A percentile compares a stretch with the other conserved stretches of the same genome.
Conservation (phyloP, 805 yeast species). For the Wickerhamomyces mucosus region DNA sequence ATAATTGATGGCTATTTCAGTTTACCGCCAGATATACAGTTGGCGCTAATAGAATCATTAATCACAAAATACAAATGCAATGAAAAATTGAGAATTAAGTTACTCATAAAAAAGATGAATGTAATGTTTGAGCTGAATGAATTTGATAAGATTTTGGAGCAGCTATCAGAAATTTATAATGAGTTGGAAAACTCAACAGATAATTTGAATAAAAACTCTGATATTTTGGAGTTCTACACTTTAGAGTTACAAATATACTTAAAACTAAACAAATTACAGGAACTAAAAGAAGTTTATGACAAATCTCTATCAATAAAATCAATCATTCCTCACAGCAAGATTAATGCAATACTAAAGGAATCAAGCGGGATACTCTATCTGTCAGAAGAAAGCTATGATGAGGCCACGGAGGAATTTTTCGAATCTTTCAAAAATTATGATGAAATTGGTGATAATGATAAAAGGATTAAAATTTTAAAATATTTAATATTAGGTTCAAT, state of each 20-base stretch:
- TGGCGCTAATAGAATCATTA: slow-evolving; percentile 22
- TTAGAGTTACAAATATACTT: slow-evolving; percentile 50
- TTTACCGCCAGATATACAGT: slow-evolving; percentile 12
- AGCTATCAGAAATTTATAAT: slow-evolving; percentile 29
- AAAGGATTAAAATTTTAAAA: slow-evolving; percentile 47
- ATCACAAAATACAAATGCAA: slow-evolving; percentile 18
- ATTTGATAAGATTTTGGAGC: slow-evolving; percentile 24
- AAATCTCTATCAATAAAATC: slow-evolving; percentile 39
- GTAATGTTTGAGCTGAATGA: slow-evolving; percentile 21
- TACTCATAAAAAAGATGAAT: slow-evolving; percentile 36
- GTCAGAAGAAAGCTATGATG: slow-evolving; percentile 46
- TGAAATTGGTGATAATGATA: slow-evolving; percentile 53
- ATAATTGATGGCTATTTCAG: slow-evolving; percentile 26
- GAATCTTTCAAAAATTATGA: slow-evolving; percentile 52
- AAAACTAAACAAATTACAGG: slow-evolving; percentile 25
- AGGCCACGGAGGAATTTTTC: slow-evolving; percentile 45
- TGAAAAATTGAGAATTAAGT: slow-evolving; percentile 38
- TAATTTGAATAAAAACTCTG: slow-evolving; percentile 37
- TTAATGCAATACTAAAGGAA: slow-evolving; percentile 66
- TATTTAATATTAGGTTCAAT: slow-evolving; percentile 54
- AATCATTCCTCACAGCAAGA: slow-evolving; percentile 68
- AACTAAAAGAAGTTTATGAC: slow-evolving; percentile 39
- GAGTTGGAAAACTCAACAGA: slow-evolving; percentile 27
- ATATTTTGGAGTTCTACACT: slow-evolving; percentile 55
- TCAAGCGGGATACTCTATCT: slow-evolving; percentile 66